phyloP scores from a whole-genome alignment of 2,329 filamentous ascomycete genomes.

The Pseudogymnoascus sp. region DNA sequence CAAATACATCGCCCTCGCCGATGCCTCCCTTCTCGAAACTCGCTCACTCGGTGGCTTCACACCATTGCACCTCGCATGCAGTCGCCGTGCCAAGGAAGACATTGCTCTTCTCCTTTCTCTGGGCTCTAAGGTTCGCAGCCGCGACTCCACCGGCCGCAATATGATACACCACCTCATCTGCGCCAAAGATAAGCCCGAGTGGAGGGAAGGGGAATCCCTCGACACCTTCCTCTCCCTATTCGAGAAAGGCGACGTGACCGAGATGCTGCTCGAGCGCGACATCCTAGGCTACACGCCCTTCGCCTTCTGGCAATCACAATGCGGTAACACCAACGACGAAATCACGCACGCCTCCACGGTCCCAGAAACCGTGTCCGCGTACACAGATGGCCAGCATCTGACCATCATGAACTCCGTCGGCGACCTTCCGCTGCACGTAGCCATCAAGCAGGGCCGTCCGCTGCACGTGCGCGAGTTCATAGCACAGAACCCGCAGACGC shows the following conservation, averaged over 20 bases:
- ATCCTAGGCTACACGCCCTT: conserved; percentile 43
- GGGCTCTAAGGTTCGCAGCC: conserved; percentile 62
- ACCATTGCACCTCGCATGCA: conserved; percentile 62
- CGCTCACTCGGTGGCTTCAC: conserved; percentile 54
- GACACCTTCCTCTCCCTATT: conserved; percentile 50
- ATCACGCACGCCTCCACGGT: conserved; percentile 32
- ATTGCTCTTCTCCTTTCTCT: conserved; percentile 56
- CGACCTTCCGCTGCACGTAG: conserved; percentile 57
- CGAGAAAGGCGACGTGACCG: conserved; percentile 46
- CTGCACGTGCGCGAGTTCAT: conserved; percentile 2
- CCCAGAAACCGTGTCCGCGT: conserved; percentile 44
- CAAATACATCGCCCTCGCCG: conserved; percentile 56
- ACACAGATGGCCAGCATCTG: conserved; percentile 50
- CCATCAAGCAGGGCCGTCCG: conserved; percentile 39
- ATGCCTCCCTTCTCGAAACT: conserved; percentile 55
- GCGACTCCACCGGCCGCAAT: conserved; percentile 57
- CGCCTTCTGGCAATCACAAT: conserved; percentile 61
- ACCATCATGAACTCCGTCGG: conserved; percentile 56
- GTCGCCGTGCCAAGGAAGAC: conserved; percentile 45
- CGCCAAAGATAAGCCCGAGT: conserved; percentile 18
- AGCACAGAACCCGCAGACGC: neutral
- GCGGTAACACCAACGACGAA: conserved; percentile 13
- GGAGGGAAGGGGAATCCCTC: conserved; percentile 23
- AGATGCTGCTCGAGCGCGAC: conserved; percentile 53
- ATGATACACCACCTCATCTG: conserved; percentile 54